Evolutionary conservation across 371 early-diverging fungal genomes (phyloP).

Genomic region (Mortierella sp.): DNA sequence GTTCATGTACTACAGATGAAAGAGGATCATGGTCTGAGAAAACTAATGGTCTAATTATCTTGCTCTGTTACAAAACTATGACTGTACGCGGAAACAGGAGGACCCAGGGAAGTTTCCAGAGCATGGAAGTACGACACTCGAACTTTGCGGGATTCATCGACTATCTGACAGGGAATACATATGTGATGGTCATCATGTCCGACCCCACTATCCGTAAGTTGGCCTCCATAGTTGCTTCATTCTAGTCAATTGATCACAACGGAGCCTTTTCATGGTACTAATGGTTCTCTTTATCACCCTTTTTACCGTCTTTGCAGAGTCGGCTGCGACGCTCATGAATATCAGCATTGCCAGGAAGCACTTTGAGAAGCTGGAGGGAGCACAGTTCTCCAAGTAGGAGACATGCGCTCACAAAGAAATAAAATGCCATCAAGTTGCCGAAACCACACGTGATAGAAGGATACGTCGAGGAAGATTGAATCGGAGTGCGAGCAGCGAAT

Average conservation of each 20-base stretch:
- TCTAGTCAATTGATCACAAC: no score
- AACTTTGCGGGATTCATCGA: slow-evolving; percentile 91
- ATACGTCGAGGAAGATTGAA: neutral
- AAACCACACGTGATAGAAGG: slow-evolving; percentile 5
- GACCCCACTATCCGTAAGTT: slow-evolving; percentile 92
- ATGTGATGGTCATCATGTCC: slow-evolving; percentile 92
- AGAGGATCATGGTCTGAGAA: neutral
- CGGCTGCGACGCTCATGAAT: slow-evolving; percentile 87
- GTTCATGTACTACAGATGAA: neutral
- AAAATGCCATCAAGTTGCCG: neutral
- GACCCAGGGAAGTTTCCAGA: slow-evolving; percentile 88
- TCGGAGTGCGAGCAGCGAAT: neutral
- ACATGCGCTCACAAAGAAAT: neutral
- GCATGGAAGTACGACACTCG: slow-evolving; percentile 89
- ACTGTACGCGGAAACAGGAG: slow-evolving; percentile 61
- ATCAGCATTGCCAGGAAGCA: slow-evolving; percentile 88
- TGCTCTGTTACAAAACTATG: neutral
- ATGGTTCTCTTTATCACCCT: neutral
- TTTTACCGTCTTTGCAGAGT: slow-evolving; percentile 65
- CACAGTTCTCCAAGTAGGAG: slow-evolving; percentile 55
- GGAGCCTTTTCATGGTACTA: neutral
- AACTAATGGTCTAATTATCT: neutral
- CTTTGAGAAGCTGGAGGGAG: slow-evolving; percentile 87
- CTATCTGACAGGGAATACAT: slow-evolving; percentile 94
- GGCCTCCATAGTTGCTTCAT: neutral